A percentile compares a stretch with the other conserved stretches of the same genome.
Conservation (phyloP, 805 yeast genomes). For the Cyberlindnera japonica region DNA sequence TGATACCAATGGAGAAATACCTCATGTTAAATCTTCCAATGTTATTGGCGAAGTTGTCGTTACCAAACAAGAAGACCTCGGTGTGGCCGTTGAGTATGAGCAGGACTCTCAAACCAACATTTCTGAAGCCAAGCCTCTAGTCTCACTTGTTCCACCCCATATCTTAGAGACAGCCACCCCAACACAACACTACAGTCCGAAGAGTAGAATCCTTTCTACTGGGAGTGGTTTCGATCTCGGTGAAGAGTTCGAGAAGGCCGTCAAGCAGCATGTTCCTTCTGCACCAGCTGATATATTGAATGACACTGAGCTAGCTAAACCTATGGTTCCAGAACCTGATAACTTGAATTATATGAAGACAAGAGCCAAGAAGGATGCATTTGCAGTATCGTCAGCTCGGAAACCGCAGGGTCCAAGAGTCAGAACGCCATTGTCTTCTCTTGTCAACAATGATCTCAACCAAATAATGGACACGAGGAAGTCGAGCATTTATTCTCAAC, state of each 20-base stretch:
- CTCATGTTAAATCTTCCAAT: constrained; percentile 18
- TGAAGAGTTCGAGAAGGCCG: constrained; percentile 22
- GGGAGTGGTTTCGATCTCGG: constrained; percentile 18
- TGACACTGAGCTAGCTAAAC: constrained; percentile 10
- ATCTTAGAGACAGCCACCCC: not conserved
- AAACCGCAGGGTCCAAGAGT: constrained; percentile 10
- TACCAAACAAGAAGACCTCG: constrained; percentile 17
- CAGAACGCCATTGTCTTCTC: constrained; percentile 21
- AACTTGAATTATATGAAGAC: constrained; percentile 13
- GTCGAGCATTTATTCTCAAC: constrained; percentile 5
- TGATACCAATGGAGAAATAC: constrained; percentile 11
- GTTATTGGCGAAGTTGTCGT: constrained; percentile 21
- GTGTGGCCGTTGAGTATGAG: constrained; percentile 24
- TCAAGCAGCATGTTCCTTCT: constrained; percentile 6
- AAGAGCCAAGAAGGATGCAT: constrained; percentile 4
- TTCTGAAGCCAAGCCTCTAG: constrained; percentile 5
- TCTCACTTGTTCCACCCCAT: not conserved
- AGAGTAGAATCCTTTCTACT: constrained; percentile 9
- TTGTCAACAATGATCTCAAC: constrained; percentile 17
- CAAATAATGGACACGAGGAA: constrained; percentile 4
- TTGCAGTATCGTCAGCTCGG: not conserved
- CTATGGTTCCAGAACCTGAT: constrained; percentile 15
- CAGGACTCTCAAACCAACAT: constrained; percentile 5
- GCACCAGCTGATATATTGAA: constrained; percentile 6
- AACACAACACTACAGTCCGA: not conserved